Evolutionary conservation across 177 flowering plant genomes (phyloP), one percentile per base, ranked within the genome.

Genomic region (Telopea speciosissima): DNA sequence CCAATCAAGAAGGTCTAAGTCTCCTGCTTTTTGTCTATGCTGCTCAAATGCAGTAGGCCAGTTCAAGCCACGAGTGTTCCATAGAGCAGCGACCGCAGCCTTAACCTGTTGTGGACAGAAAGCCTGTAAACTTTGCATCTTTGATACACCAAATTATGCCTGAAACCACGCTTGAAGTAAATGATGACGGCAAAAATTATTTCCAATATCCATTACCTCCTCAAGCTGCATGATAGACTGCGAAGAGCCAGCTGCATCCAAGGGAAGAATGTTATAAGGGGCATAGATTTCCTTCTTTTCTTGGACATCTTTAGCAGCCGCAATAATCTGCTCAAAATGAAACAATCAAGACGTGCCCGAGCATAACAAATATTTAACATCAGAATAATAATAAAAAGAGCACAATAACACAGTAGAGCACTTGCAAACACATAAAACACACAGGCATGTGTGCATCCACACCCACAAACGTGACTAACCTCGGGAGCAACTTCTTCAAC

Each of bases 401-500:
- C 72, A 65, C 19, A 31, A 33, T n/a, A 49, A 49, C 58, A 49
- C 54, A 13, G 19, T 16, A 16, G 19, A 12, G 49, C 19, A 16
- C 54, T 12, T 16, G 54, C 17, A 49, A 12, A 16, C 54, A 49
- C 17, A 16, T 12, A 49, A 17, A 36, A 36, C 40, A 36, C 40
- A 36, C 40, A 36, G 40, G 40, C 40, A 36, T 8, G 40, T 10
- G 8, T 44, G 10, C 11, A 44, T 10, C 54, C 19, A 11, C 54
- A 49, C 17, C 8, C 40, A 49, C 16, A 49, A 54, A 60, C 10
- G 10, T 65, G 10, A 82, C 83, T 61, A 63, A 90, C 99, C 98
- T 96, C 99, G 11, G 97, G 98, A 70, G 95, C 96, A 81, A 96
- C 97, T 86, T 90, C 97, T 77, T 93, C 97, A 49, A 87, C 96